A percentile compares a stretch with the other conserved stretches of the same genome.
Evolutionary conservation across 169 alveolate genomes (phyloP).

Genomic region (Plasmodium coatneyi): DNA sequence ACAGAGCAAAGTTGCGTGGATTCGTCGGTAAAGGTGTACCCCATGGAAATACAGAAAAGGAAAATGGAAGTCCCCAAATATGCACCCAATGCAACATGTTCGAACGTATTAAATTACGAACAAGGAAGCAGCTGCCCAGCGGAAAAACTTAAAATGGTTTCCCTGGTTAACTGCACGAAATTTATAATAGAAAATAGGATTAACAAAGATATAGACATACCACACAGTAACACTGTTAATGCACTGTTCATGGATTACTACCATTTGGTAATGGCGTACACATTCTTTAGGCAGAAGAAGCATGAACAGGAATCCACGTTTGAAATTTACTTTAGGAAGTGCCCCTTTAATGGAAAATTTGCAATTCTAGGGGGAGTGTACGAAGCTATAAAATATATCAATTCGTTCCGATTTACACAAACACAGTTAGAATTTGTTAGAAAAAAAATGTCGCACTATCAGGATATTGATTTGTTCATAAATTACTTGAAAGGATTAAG

Average conservation of each 20-base stretch:
- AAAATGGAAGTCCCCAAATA: background rate
- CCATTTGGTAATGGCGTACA: constrained; percentile 66
- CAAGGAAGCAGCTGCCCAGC: background rate
- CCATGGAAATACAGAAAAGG: background rate
- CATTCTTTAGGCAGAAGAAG: constrained; percentile 72
- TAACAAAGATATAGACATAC: constrained; percentile 54
- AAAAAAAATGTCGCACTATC: constrained; percentile 58
- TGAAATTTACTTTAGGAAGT: constrained; percentile 90
- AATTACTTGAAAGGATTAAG: constrained; percentile 10
- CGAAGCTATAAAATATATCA: constrained; percentile 84
- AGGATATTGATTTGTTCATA: constrained; percentile 41
- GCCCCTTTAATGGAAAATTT: constrained; percentile 92
- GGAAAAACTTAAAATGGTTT: constrained; percentile 52
- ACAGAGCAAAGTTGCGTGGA: background rate
- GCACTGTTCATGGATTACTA: constrained; percentile 73
- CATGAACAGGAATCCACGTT: constrained; percentile 87
- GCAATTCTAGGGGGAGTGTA: constrained; percentile 87
- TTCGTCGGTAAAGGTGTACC: background rate
- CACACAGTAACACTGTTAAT: constrained; percentile 35
- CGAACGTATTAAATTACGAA: background rate
- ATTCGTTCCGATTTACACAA: constrained; percentile 84
- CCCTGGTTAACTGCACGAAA: constrained; percentile 11
- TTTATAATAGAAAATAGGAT: constrained; percentile 53
- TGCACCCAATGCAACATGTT: background rate
- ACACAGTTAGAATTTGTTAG: constrained; percentile 85